These are phyloP conservation scores for Ilex asprella DNA, from an alignment of 257 asterid species.

Conservation along the genomic window DNA sequence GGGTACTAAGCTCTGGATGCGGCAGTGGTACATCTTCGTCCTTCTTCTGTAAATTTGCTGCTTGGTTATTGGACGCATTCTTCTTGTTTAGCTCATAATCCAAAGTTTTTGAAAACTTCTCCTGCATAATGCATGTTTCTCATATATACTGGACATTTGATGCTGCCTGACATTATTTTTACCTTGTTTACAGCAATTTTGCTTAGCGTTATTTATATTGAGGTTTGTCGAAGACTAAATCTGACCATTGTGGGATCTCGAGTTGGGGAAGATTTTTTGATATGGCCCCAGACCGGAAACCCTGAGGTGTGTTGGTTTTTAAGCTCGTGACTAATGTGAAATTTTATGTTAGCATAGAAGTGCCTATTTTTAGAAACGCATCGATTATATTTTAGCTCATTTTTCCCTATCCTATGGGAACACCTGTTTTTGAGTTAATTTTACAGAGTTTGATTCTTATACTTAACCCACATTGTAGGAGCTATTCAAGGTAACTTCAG, in stretches of 20 bases:
- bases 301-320: conserved; percentile 62
- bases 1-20: conserved; percentile 62
- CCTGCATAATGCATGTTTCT: too few species aligned
- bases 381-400: too few species aligned
- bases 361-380: too few species aligned
- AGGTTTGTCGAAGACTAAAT: conserved; percentile 89
- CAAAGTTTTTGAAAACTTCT: too few species aligned
- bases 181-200: conserved; percentile 58
- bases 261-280: conserved; percentile 96
- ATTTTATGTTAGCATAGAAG: too few species aligned
- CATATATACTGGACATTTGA: neutral
- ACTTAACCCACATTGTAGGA: conserved; percentile 40
- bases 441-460: neutral
- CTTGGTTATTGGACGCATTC: too few species aligned
- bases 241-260: conserved; percentile 91
- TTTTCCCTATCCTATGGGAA: neutral
- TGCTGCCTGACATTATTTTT: conserved; percentile 11
- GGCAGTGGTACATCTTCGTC: conserved; percentile 53
- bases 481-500: conserved; percentile 77
- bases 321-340: neutral
- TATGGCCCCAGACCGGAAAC: conserved; percentile 91
- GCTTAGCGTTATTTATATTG: conserved; percentile 88
- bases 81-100: too few species aligned
- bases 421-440: neutral
- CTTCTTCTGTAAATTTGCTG: neutral